A percentile compares a stretch with the other conserved stretches of the same genome.
Evolutionary conservation across 2,329 filamentous ascomycete species (phyloP).

Genomic region (Pestalotiopsis sp.): DNA sequence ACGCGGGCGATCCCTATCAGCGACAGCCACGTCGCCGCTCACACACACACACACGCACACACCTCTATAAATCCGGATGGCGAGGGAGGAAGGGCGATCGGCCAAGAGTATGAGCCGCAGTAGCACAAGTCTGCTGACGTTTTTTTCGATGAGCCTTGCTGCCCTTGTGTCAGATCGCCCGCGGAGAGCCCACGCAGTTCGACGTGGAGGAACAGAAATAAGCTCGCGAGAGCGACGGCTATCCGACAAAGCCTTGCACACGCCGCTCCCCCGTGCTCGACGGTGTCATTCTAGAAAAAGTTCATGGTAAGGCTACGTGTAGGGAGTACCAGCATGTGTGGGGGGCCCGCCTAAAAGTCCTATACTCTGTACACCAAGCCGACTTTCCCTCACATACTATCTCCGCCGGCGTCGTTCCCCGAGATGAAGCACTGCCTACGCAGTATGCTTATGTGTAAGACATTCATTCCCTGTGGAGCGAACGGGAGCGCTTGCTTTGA

Average conservation of each 20-base stretch:
- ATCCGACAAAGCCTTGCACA: too few relatives aligned
- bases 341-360: too few relatives aligned
- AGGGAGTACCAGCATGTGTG: too few relatives aligned
- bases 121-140: not conserved
- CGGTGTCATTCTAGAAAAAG: too few relatives aligned
- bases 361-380: too few relatives aligned
- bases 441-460: not conserved
- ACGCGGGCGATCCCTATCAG: constrained; percentile 22
- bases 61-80: not conserved
- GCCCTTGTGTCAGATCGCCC: not conserved
- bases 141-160: not conserved
- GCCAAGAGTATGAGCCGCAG: not conserved
- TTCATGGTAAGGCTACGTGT: too few relatives aligned
- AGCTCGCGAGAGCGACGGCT: too few relatives aligned
- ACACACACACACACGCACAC: not conserved
- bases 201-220: too few relatives aligned
- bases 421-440: not conserved
- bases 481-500: not conserved
- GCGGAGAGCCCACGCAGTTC: too few relatives aligned
- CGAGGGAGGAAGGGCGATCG: not conserved
- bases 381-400: too few relatives aligned
- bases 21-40: constrained; percentile 19
- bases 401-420: too few relatives aligned
- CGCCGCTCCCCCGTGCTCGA: too few relatives aligned
- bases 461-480: not conserved